Evolutionary conservation across 768 basidiomycete species (phyloP).

Genomic region (Lentinula edodes): DNA sequence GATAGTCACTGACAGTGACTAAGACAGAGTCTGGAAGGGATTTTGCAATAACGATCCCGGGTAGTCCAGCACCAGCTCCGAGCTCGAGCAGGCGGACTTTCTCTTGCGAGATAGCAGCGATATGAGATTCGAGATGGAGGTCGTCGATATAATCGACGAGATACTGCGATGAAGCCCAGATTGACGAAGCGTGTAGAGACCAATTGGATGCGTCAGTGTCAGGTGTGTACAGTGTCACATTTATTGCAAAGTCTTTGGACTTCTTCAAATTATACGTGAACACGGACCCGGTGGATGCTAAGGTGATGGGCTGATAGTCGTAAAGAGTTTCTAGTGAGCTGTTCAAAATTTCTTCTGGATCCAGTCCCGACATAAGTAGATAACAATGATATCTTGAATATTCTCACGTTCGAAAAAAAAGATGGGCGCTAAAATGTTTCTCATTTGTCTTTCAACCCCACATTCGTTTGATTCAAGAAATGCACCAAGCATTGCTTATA

Average conservation of each 20-base stretch:
- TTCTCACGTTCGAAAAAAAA: not conserved
- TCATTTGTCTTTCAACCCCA: not conserved
- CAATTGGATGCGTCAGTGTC: constrained; percentile 67
- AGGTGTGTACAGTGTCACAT: constrained; percentile 49
- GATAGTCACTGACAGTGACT: constrained; percentile 66
- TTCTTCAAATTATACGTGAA: constrained; percentile 37
- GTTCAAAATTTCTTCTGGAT: constrained; percentile 59
- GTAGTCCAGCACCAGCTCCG: constrained; percentile 71
- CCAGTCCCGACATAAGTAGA: not conserved
- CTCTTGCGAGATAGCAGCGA: constrained; percentile 5
- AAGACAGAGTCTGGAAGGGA: constrained; percentile 24
- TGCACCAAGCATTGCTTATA: constrained; percentile 41
- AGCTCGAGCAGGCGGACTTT: constrained; percentile 53
- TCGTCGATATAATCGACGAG: constrained; percentile 59
- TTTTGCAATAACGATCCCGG: constrained; percentile 63
- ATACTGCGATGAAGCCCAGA: constrained; percentile 68
- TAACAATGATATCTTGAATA: not conserved
- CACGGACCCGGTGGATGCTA: constrained; percentile 47
- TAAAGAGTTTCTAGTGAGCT: constrained; percentile 60
- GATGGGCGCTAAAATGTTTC: not conserved
- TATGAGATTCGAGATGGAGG: constrained; percentile 29
- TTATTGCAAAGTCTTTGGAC: constrained; percentile 12
- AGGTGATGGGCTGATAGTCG: constrained; percentile 53
- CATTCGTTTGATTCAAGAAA: constrained; percentile 12
- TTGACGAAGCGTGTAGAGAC: constrained; percentile 71